Evolutionary conservation across 208 protist genomes (phyloP), one percentile per base, ranked within the genome.

Genomic region (Plasmodiophora brassicae): DNA sequence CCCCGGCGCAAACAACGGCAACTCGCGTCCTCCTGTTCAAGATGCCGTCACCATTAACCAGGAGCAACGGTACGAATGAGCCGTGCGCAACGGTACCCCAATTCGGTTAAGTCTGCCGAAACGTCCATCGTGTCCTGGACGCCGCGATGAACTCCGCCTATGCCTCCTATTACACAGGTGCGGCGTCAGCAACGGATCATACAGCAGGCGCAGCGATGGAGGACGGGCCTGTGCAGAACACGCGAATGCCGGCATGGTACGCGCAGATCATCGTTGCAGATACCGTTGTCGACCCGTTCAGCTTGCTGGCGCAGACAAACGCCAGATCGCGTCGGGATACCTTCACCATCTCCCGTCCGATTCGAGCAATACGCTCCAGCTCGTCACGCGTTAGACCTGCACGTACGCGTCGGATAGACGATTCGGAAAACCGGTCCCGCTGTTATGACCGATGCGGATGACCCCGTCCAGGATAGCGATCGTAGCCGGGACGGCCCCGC

Each of bases 401-500:
- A n/a, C 91, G 85, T 14, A 89, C 38, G 1, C 44, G 28, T 20
- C n/a, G n/a, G n/a, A n/a, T n/a, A n/a, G n/a, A n/a, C n/a, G n/a
- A n/a, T n/a, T n/a, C n/a, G n/a, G n/a, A n/a, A n/a, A n/a, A n/a
- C n/a, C n/a, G n/a, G n/a, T n/a, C n/a, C n/a, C n/a, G n/a, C n/a
- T n/a, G n/a, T n/a, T n/a, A n/a, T n/a, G n/a, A n/a, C n/a, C n/a
- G n/a, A n/a, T n/a, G n/a, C n/a, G n/a, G n/a, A n/a, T n/a, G n/a
- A n/a, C 43, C 43, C 91, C 91, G 25, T 93, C 41, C 14, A 93
- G 41, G 41, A 93, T 83, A 25, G 78, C 91, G 65, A 93, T 93
- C 8, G 91, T 93, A 0, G 91, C 91, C 57, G 91, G 91, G 28
- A 93, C n/a, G 22, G 91, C 92, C 8, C 91, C 91, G 35, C 89